Conservation (phyloP, 225 moss, liverwort and hornwort species). For the Physcomitrium patens region DNA sequence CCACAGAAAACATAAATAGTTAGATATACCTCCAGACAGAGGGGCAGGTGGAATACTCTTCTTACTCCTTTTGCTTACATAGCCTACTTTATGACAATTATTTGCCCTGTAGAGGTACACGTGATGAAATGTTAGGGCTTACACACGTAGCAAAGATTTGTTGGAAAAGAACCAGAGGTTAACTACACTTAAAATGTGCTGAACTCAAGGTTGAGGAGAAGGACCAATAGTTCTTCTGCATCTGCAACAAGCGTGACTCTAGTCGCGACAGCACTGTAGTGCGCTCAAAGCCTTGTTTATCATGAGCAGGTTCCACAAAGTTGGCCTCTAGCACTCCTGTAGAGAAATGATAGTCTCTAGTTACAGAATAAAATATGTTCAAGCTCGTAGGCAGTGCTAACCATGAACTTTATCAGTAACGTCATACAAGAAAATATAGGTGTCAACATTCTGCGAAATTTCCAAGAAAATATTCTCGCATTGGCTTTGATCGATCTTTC, state of each 20-base stretch:
- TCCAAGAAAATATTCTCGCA: neutral
- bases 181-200: neutral
- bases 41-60: slow-evolving; percentile 41
- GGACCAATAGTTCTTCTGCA: slow-evolving; percentile 78
- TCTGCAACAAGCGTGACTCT: slow-evolving; percentile 72
- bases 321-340: slow-evolving; percentile 79
- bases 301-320: slow-evolving; percentile 85
- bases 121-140: neutral
- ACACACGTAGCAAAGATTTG: neutral
- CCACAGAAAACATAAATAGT: too few species aligned
- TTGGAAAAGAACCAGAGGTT: neutral
- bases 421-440: too few species aligned
- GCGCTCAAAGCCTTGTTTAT: slow-evolving; percentile 83
- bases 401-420: neutral
- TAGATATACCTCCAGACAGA: slow-evolving; percentile 32
- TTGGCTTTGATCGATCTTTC: neutral
- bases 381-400: neutral
- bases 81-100: slow-evolving; percentile 49
- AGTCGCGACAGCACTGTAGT: slow-evolving; percentile 71
- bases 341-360: slow-evolving; percentile 9
- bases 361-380: neutral
- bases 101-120: slow-evolving; percentile 37
- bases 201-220: neutral
- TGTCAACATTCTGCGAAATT: too few species aligned
- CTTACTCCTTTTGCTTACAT: slow-evolving; percentile 44